Evolutionary conservation across 352 stramenopile species (phyloP), one percentile per base, ranked within the genome.

Genomic region (Paralagenidium karlingii): DNA sequence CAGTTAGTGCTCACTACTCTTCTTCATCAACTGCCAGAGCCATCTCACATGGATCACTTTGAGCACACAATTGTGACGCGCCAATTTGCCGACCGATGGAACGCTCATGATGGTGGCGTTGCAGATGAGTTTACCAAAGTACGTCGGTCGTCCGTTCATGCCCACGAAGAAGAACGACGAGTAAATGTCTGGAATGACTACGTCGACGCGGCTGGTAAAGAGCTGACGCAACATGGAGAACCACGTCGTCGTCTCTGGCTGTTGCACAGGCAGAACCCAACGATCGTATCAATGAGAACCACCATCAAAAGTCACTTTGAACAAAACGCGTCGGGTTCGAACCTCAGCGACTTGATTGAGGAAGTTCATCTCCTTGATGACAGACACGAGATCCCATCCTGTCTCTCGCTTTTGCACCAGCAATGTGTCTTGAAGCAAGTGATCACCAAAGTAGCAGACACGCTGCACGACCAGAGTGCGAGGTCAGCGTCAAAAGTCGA

Each of bases 401-500:
- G 36, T 48, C 5, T 47, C 55, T 39, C 56, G 54, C 13, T 52
- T 48, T 13, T 47, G 38, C 30, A 61, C 60, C 11, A 60, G 40
- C 10, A 64, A 37, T 15, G 70, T 49, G 36, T 78, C 60, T 19
- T 74, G 61, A 43, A 71, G 29, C 7, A 73, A 32, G 33, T 78
- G 64, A 40, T 78, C 59, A 3, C 64, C 60, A 43, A 78, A 67
- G 43, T 71, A 78, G 50, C 62, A 73, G 24, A 78, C 58, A 5
- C 53, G 43, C 60, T 71, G 31, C 3, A 4, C 1, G 42, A 32
- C 16, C 29, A 34, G n/a, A n/a, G n/a, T n/a, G n/a, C n/a, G n/a
- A n/a, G n/a, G n/a, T n/a, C n/a, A n/a, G n/a, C n/a, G n/a, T n/a
- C n/a, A n/a, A n/a, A n/a, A n/a, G n/a, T n/a, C n/a, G n/a, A n/a